These are phyloP conservation scores for Collybiopsis confluens DNA, from an alignment of 768 basidiomycete species.

Conservation along the genomic window DNA sequence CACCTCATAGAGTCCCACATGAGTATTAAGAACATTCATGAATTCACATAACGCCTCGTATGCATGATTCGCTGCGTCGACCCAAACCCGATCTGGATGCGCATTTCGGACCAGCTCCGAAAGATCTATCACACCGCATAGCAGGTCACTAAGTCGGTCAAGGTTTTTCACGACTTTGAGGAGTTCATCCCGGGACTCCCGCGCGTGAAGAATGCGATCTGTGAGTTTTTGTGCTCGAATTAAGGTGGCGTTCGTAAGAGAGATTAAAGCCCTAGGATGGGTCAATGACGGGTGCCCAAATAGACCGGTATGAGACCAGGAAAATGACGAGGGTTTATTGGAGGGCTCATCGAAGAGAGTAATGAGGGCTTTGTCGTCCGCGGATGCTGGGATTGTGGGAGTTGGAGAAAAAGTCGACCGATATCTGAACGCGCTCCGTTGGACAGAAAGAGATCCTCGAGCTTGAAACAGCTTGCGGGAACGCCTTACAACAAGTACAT, in stretches of 20 bases:
- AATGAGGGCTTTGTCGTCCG: conserved; percentile 63
- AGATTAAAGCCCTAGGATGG: conserved; percentile 62
- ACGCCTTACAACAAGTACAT: conserved; percentile 34
- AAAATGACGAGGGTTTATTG: conserved; percentile 28
- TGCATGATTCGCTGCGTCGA: conserved; percentile 76
- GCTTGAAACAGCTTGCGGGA: conserved; percentile 32
- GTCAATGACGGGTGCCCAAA: conserved; percentile 78
- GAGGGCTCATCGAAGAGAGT: conserved; percentile 69
- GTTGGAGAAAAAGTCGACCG: conserved; percentile 35
- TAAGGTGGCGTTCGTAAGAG: conserved; percentile 76
- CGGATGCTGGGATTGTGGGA: conserved; percentile 51
- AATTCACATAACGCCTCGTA: conserved; percentile 93
- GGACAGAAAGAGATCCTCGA: conserved; percentile 37
- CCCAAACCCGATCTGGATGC: conserved; percentile 85
- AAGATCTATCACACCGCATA: conserved; percentile 95
- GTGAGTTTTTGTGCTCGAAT: conserved; percentile 79
- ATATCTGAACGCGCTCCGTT: conserved; percentile 18
- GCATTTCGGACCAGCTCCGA: conserved; percentile 92
- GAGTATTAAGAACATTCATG: conserved; percentile 96
- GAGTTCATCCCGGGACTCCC: conserved; percentile 70
- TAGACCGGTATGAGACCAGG: conserved; percentile 65
- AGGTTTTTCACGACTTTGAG: conserved; percentile 90
- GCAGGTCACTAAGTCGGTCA: conserved; percentile 91
- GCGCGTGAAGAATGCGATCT: conserved; percentile 72
- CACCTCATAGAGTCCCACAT: conserved; percentile 87